Conservation (phyloP, 208 protist species). For the Trypanosoma conorhini region DNA sequence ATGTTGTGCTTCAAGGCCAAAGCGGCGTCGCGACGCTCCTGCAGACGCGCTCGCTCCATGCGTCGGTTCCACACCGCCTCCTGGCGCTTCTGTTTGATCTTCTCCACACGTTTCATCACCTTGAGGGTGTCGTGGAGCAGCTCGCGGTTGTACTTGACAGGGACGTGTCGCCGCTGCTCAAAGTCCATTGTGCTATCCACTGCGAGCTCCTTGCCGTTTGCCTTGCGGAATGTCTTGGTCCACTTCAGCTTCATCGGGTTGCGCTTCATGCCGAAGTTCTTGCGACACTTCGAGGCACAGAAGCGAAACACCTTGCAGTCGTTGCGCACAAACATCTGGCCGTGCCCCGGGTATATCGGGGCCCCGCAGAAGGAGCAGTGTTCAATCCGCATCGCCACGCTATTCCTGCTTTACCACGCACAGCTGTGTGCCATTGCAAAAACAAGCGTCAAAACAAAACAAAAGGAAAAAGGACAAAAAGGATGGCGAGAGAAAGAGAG, state of each 20-base stretch:
- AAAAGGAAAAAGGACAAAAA: background rate
- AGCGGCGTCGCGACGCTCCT: slow-evolving; percentile 76
- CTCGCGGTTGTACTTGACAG: slow-evolving; percentile 99
- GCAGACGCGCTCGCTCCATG: slow-evolving; percentile 75
- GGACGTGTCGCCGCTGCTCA: slow-evolving; percentile 97
- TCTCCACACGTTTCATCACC: slow-evolving; percentile 97
- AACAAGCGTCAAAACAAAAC: background rate
- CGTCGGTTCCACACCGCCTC: slow-evolving; percentile 92
- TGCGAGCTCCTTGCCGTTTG: slow-evolving; percentile 98
- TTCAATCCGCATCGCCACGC: slow-evolving; percentile 94
- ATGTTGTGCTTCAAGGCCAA: slow-evolving; percentile 94
- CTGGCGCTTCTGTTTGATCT: slow-evolving; percentile 96
- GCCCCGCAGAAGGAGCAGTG: slow-evolving; percentile 98
- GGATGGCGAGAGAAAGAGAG: slow-evolving; percentile 27
- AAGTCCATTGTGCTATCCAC: slow-evolving; percentile 99
- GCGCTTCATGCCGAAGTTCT: slow-evolving; percentile 99
- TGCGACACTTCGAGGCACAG: slow-evolving; percentile 99
- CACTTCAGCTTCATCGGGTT: slow-evolving; percentile 99
- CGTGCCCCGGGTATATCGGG: slow-evolving; percentile 99
- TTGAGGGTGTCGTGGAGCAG: slow-evolving; percentile 94
- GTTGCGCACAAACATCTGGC: slow-evolving; percentile 99
- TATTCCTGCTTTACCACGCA: slow-evolving; percentile 1
- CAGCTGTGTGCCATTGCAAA: background rate
- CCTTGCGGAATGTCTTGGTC: slow-evolving; percentile 99
- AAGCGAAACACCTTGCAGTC: slow-evolving; percentile 97